A percentile compares a stretch with the other conserved stretches of the same genome.
Evolutionary conservation across 495 filamentous ascomycete genomes (phyloP).

Genomic region (Aspergillus asperescens): DNA sequence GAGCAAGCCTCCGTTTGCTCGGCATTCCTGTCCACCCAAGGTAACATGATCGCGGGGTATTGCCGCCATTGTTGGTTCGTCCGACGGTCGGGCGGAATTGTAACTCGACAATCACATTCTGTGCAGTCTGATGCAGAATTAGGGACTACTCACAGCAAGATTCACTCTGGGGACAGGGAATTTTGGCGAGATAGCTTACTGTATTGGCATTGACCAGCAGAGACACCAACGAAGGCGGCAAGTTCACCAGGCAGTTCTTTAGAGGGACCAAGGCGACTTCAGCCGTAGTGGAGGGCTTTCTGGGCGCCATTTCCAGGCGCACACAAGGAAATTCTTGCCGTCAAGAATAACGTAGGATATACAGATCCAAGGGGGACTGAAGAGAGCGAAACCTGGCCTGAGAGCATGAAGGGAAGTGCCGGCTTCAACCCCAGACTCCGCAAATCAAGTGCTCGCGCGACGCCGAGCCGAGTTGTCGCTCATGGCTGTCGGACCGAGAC

Average conservation of each 20-base stretch:
- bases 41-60: constrained; percentile 64
- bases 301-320: constrained; percentile 54
- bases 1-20: constrained; percentile 72
- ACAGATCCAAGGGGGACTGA: constrained; percentile 3
- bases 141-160: background rate
- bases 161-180: background rate
- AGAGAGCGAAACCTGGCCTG: background rate
- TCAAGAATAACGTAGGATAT: constrained; percentile 3
- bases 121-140: constrained; percentile 58
- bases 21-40: constrained; percentile 97
- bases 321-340: constrained; percentile 6
- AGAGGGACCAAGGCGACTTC: constrained; percentile 77
- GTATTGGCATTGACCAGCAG: constrained; percentile 83
- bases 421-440: constrained; percentile 30
- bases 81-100: constrained; percentile 50
- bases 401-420: constrained; percentile 3
- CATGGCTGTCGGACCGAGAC: constrained; percentile 27
- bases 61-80: constrained; percentile 35
- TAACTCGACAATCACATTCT: constrained; percentile 94
- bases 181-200: constrained; percentile 43
- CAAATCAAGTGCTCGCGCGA: constrained; percentile 20
- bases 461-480: constrained; percentile 22
- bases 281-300: constrained; percentile 63
- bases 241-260: constrained; percentile 91
- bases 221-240: constrained; percentile 77